Conservation (phyloP, 345 rosid species). For the Odontarrhena argentea region DNA sequence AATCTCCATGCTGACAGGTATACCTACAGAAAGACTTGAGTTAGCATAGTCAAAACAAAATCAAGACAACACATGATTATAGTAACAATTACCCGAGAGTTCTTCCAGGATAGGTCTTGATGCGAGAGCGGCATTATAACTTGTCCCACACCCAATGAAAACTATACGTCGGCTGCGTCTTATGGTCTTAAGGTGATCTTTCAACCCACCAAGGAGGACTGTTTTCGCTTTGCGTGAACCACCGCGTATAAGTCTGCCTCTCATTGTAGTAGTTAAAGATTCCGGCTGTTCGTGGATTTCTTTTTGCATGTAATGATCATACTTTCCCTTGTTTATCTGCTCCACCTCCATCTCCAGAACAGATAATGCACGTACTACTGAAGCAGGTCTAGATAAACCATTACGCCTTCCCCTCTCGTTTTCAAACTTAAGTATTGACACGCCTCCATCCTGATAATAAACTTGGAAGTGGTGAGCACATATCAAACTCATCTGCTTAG, state of each 20-base stretch:
- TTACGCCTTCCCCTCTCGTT: slow-evolving; percentile 60
- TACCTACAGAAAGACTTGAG: slow-evolving; percentile 49
- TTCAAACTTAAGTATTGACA: slow-evolving; percentile 77
- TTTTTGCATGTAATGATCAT: slow-evolving; percentile 96
- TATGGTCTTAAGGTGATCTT: slow-evolving; percentile 90
- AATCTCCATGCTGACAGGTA: slow-evolving; percentile 97
- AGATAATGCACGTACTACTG: slow-evolving; percentile 95
- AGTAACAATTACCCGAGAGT: slow-evolving; percentile 72
- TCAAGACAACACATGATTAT: slow-evolving; percentile 2
- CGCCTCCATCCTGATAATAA: slow-evolving; percentile 76
- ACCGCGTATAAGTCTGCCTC: slow-evolving; percentile 93
- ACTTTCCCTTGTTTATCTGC: slow-evolving; percentile 89
- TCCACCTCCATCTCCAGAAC: slow-evolving; percentile 96
- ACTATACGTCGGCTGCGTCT: slow-evolving; percentile 91
- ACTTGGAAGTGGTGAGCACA: slow-evolving; percentile 11
- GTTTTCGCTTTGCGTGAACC: slow-evolving; percentile 80
- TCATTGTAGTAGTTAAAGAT: slow-evolving; percentile 92
- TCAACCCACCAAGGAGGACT: slow-evolving; percentile 93
- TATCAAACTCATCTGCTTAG: not conserved
- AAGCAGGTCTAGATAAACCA: slow-evolving; percentile 65
- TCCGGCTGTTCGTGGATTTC: slow-evolving; percentile 99
- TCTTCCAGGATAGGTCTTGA: slow-evolving; percentile 95
- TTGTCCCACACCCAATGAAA: slow-evolving; percentile 94
- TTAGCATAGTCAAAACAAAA: not conserved
- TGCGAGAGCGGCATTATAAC: slow-evolving; percentile 96